Evolutionary conservation across 495 filamentous ascomycete species (phyloP), one percentile per base, ranked within the genome.

Genomic region (Aspergillus nanangensis): DNA sequence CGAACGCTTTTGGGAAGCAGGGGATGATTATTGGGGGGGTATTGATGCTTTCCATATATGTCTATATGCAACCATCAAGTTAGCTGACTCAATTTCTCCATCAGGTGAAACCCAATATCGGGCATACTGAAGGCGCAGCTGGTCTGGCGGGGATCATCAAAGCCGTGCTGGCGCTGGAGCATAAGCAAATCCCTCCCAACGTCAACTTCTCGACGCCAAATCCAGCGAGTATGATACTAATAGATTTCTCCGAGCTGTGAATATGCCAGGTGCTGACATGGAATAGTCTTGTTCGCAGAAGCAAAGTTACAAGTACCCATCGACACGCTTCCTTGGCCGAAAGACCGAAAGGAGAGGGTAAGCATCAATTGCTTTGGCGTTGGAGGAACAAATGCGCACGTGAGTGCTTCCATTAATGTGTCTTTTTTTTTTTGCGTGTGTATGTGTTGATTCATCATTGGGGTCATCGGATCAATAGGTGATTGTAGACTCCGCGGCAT

Each of bases 71-170:
- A n/a, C n/a, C n/a, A n/a, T n/a, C n/a, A n/a, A n/a, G n/a, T n/a
- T n/a, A n/a, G n/a, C n/a, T n/a, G n/a, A n/a, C n/a, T n/a, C n/a
- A n/a, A n/a, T n/a, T n/a, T n/a, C n/a, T n/a, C n/a, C n/a, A n/a
- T n/a, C 33, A 50, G 47, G 40, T 43, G 4, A 69, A 71, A 51
- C 48, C 63, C 3, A 71, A 71, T 29, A 7, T 68, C 1, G 69
- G 67, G 17, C 69, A 72, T 51, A 27, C 54, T 4, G 46, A 37
- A 9, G 51, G 49, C 13, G 56, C 45, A 0, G 60, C 63, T 0
- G 69, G 63, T 2, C 32, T 72, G 2, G 58, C 57, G 0, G 50
- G 55, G 15, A 0, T 72, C 3, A 67, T 72, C 38, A 71, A 72
- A 38, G 45, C 55, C 2, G 43, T 63, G 0, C 31, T 72, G 2